Evolutionary conservation across 768 basidiomycete species (phyloP), one percentile per base, ranked within the genome.

Genomic region (Mycena chlorophos): DNA sequence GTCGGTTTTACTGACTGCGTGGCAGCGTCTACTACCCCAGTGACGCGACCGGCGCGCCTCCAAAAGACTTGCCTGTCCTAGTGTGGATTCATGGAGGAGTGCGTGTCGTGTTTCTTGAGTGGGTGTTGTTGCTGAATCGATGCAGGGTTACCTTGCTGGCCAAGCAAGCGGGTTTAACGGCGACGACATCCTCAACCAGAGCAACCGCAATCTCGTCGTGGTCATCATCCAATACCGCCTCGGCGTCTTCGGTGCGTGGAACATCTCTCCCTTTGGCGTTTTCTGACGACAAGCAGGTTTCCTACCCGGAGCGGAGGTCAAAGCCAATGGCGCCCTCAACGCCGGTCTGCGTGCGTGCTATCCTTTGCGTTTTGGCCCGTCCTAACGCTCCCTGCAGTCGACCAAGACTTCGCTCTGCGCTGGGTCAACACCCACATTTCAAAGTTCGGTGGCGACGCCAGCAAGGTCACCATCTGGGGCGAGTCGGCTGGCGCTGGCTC

Each of bases 71-170:
- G 0, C 78, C 78, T 4, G 73, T 74, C 1, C 65, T 79, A 3
- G 69, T 79, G 26, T 79, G 74, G 74, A 78, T 79, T 20, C 75
- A 78, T 57, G 76, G 75, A 65, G 76, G 49, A 47, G 68, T 58
- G 17, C 57, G 20, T 10, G 34, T 52, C 25, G 43, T 42, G 8
- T 22, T 23, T 26, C 26, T 20, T 10, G 22, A 8, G 4, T 49
- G 29, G 26, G 49, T 43, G 26, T 37, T 20, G 52, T 10, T 37
- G 43, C 19, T 16, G 26, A 30, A 31, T 16, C 20, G 73, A 70
- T 4, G 3, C 70, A 67, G 23, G 73, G 74, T 12, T 76, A 77
- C 38, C 54, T 68, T 1, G 49, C 50, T 2, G 73, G 72, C 3
- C 68, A 62, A 31, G 71, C 69, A 2, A 62, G 66, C 3, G 4